phyloP scores from a whole-genome alignment of 768 basidiomycete genomes.

The Clavulina sp. region DNA sequence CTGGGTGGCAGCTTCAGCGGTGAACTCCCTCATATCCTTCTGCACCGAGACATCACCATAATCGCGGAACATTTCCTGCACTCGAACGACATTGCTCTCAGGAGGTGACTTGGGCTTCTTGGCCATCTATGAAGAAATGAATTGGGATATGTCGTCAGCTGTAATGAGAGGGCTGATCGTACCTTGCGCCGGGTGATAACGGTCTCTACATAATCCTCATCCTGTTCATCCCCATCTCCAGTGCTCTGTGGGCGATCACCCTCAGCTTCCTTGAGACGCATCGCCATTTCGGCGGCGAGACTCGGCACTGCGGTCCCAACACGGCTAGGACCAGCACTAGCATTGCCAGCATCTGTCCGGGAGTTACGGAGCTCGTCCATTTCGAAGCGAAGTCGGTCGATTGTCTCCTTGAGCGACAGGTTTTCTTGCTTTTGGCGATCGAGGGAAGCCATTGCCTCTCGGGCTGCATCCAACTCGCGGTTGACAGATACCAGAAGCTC shows the following conservation, averaged over 20 bases:
- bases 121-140: constrained; percentile 22
- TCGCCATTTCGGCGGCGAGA: constrained; percentile 22
- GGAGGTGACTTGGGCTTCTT: constrained; percentile 21
- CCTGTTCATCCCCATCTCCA: constrained; percentile 46
- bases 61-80: not conserved
- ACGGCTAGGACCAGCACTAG: constrained; percentile 1
- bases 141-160: not conserved
- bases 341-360: constrained; percentile 22
- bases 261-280: constrained; percentile 25
- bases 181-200: constrained; percentile 53
- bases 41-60: not conserved
- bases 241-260: too few relatives aligned
- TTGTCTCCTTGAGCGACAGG: constrained; percentile 82
- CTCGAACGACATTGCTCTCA: constrained; percentile 14
- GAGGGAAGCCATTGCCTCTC: constrained; percentile 52
- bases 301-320: constrained; percentile 15
- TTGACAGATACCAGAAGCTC: constrained; percentile 40
- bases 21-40: constrained; percentile 40
- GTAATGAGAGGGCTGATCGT: not conserved
- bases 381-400: constrained; percentile 84
- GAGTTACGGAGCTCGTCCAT: constrained; percentile 73
- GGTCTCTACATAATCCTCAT: constrained; percentile 67
- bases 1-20: constrained; percentile 24
- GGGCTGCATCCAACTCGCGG: constrained; percentile 47
- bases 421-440: constrained; percentile 95